Percentiles rank a stretch among this genome's conserved stretches.
These are phyloP conservation scores for Leccinum obscurum DNA, from an alignment of 768 basidiomycete species.

Conservation along the genomic window DNA sequence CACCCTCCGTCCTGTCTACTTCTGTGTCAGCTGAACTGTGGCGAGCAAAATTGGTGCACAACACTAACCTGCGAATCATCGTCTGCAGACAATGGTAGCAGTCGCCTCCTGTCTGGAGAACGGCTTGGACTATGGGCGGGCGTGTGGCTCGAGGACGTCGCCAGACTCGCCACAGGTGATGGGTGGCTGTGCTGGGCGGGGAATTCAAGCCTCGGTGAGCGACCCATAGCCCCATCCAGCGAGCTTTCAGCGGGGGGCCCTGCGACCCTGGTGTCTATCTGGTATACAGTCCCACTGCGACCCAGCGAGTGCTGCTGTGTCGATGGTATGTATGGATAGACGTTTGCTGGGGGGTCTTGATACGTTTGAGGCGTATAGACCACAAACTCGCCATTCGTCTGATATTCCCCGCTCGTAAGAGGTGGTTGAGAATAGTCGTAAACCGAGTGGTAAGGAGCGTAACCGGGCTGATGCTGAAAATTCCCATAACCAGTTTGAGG, in stretches of 20 bases:
- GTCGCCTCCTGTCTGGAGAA: constrained; percentile 25
- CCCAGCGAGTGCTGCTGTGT: not conserved
- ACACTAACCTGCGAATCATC: constrained; percentile 17
- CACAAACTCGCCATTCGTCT: not conserved
- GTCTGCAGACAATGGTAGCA: constrained; percentile 5
- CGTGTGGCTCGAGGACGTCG: constrained; percentile 8
- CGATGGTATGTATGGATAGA: not conserved
- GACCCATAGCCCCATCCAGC: not conserved
- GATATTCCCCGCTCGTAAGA: not conserved
- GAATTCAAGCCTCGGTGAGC: constrained; percentile 12
- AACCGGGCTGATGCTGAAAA: not conserved
- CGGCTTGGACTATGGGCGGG: constrained; percentile 13
- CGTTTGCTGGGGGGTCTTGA: not conserved
- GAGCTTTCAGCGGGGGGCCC: constrained; percentile 1
- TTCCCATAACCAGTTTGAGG: not conserved
- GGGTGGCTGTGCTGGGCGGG: constrained; percentile 21
- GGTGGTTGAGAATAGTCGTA: not conserved
- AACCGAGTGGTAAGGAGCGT: not conserved
- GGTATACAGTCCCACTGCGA: not conserved
- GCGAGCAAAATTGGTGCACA: constrained; percentile 1
- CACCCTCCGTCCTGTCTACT: constrained; percentile 22
- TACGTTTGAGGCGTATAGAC: not conserved
- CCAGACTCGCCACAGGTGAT: constrained; percentile 23
- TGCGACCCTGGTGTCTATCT: not conserved
- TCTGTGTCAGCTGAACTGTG: constrained; percentile 19